Percentiles rank a stretch among this genome's conserved stretches.
phyloP scores from a whole-genome alignment of 306 rosid species.

The Dicorynia guianensis region DNA sequence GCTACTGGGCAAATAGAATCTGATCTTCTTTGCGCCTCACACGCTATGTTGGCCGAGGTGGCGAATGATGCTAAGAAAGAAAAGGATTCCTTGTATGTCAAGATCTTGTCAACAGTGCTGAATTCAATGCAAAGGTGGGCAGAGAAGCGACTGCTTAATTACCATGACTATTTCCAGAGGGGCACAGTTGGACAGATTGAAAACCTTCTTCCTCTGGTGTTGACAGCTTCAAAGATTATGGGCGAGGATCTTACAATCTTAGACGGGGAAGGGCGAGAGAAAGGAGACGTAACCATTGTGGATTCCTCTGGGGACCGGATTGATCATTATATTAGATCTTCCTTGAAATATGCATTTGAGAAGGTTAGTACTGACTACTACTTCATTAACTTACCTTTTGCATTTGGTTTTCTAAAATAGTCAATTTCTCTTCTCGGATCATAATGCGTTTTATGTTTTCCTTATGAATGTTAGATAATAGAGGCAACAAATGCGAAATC shows the following conservation, averaged over 20 bases:
- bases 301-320: constrained; percentile 73
- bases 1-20: constrained; percentile 75
- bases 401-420: not conserved
- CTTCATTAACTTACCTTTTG: not conserved
- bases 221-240: constrained; percentile 70
- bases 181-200: constrained; percentile 75
- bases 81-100: constrained; percentile 59
- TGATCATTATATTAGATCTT: constrained; percentile 71
- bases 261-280: constrained; percentile 54
- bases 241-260: constrained; percentile 74
- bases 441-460: not conserved
- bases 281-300: constrained; percentile 60
- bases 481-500: constrained; percentile 54
- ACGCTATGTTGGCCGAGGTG: constrained; percentile 79
- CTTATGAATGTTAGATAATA: constrained; percentile 52
- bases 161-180: constrained; percentile 78
- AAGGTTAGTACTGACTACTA: constrained; percentile 58
- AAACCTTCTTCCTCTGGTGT: constrained; percentile 75
- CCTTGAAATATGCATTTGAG: constrained; percentile 66
- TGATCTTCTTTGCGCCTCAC: constrained; percentile 83
- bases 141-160: constrained; percentile 70
- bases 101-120: constrained; percentile 71
- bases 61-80: constrained; percentile 77
- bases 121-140: constrained; percentile 78
- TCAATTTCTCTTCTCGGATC: not conserved